Conservation (phyloP, 2,329 filamentous ascomycete genomes). For the Sphaerulina vaccinii region DNA sequence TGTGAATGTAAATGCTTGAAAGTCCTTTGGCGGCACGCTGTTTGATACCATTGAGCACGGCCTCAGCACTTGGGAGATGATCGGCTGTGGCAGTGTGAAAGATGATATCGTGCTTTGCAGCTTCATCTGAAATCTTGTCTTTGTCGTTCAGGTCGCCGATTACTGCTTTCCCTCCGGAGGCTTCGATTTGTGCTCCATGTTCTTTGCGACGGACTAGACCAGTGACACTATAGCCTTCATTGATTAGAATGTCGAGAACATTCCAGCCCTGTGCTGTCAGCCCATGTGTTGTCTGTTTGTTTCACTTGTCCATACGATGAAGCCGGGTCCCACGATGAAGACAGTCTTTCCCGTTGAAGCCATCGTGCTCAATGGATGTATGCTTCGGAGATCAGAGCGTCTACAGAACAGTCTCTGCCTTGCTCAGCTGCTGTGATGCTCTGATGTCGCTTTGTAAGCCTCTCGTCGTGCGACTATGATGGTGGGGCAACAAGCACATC, state of each 20-base stretch:
- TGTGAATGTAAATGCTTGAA: conserved; percentile 51
- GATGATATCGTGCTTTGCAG: conserved; percentile 43
- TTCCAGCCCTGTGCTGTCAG: conserved; percentile 40
- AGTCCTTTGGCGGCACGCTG: conserved; percentile 40
- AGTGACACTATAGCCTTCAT: conserved; percentile 42
- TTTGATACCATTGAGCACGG: conserved; percentile 47
- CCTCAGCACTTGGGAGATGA: conserved; percentile 47
- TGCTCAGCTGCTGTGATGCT: too few species aligned
- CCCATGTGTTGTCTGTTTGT: not conserved
- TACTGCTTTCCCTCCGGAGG: conserved; percentile 41
- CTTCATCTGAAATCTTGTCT: conserved; percentile 41
- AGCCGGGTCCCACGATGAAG: conserved; percentile 49
- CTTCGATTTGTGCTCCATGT: conserved; percentile 39
- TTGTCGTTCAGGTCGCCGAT: conserved; percentile 46
- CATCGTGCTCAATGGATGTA: too few species aligned
- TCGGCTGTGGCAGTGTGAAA: conserved; percentile 54
- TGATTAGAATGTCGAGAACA: conserved; percentile 46
- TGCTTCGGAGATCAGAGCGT: too few species aligned
- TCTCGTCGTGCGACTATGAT: too few species aligned
- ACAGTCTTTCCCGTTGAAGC: conserved; percentile 33
- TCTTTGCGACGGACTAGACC: conserved; percentile 44
- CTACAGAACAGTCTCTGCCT: too few species aligned
- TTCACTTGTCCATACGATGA: conserved; percentile 36
- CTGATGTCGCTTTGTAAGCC: too few species aligned
- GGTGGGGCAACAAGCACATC: too few species aligned